Evolutionary conservation across 768 basidiomycete genomes (phyloP).

Genomic region (Termitomyces sp.): DNA sequence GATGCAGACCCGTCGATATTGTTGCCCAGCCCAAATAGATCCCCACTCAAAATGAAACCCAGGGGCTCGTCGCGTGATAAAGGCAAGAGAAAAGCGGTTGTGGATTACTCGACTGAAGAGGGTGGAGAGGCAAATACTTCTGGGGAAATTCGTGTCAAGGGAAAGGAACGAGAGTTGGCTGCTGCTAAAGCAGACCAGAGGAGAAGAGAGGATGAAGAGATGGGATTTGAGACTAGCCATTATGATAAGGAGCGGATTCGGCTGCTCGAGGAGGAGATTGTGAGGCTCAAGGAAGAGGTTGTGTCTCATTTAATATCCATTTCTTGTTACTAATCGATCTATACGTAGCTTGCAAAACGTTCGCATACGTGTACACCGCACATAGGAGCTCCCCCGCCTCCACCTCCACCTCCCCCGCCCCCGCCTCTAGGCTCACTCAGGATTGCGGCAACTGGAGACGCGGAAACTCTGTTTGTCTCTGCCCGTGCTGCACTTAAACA

Average conservation of each 20-base stretch:
- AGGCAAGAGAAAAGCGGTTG: conserved; percentile 39
- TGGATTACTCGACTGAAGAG: conserved; percentile 17
- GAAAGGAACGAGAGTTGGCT: conserved; percentile 58
- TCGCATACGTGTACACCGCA: background rate
- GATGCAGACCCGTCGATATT: conserved; percentile 49
- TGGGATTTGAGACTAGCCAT: conserved; percentile 27
- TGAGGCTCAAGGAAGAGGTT: conserved; percentile 53
- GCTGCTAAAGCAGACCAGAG: conserved; percentile 49
- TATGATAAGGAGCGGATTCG: conserved; percentile 59
- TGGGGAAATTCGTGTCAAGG: conserved; percentile 41
- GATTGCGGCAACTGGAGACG: conserved; percentile 20
- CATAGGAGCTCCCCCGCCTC: conserved; percentile 32
- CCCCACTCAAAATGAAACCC: conserved; percentile 19
- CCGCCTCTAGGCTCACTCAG: conserved; percentile 28
- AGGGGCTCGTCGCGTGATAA: conserved; percentile 22
- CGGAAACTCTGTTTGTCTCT: conserved; percentile 40
- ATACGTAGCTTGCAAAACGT: conserved; percentile 2
- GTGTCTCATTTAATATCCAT: background rate
- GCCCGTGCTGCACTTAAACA: conserved; percentile 66
- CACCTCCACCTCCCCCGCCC: conserved; percentile 36
- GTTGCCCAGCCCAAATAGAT: conserved; percentile 36
- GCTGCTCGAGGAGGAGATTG: conserved; percentile 62
- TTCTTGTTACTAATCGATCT: background rate
- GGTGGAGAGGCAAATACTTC: conserved; percentile 29
- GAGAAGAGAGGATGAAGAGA: conserved; percentile 34